Percentiles rank a stretch among this genome's conserved stretches.
Evolutionary conservation across 2,329 filamentous ascomycete species (phyloP).

Genomic region (Lasiodiplodia sp.): DNA sequence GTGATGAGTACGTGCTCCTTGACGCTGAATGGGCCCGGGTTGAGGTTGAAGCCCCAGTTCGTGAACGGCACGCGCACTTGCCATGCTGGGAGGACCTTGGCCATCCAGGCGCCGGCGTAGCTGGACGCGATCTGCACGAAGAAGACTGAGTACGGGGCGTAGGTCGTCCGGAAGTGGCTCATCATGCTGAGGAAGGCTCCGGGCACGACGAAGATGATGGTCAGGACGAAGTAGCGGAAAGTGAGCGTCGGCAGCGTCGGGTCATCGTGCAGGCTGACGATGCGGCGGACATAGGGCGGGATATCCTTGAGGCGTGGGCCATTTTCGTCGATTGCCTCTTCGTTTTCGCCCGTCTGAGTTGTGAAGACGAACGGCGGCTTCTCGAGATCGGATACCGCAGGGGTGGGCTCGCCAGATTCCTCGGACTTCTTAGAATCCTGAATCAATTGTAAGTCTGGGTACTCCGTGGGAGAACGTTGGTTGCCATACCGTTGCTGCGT

Average conservation of each 20-base stretch:
- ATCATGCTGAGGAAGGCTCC: constrained; percentile 66
- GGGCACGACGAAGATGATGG: constrained; percentile 62
- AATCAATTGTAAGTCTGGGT: neutral
- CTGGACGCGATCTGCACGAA: constrained; percentile 68
- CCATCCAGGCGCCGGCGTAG: constrained; percentile 62
- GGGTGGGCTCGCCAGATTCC: neutral
- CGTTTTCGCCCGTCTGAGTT: constrained; percentile 29
- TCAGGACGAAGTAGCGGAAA: constrained; percentile 66
- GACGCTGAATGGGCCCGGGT: constrained; percentile 64
- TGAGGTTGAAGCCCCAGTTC: constrained; percentile 59
- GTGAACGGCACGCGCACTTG: constrained; percentile 58
- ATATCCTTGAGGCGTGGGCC: constrained; percentile 59
- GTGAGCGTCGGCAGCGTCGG: constrained; percentile 63
- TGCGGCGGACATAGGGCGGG: constrained; percentile 62
- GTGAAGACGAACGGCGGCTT: constrained; percentile 14
- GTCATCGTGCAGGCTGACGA: constrained; percentile 66
- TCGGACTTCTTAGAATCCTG: neutral
- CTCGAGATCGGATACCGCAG: neutral
- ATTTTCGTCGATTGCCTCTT: constrained; percentile 39
- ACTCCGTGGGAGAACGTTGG: neutral
- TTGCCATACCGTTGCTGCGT: neutral
- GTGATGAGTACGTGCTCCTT: constrained; percentile 66
- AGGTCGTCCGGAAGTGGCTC: constrained; percentile 64
- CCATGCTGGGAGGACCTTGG: constrained; percentile 58
- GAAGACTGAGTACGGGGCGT: constrained; percentile 66